phyloP scores from a whole-genome alignment of 306 rosid species.

The Canavalia ensiformis region DNA sequence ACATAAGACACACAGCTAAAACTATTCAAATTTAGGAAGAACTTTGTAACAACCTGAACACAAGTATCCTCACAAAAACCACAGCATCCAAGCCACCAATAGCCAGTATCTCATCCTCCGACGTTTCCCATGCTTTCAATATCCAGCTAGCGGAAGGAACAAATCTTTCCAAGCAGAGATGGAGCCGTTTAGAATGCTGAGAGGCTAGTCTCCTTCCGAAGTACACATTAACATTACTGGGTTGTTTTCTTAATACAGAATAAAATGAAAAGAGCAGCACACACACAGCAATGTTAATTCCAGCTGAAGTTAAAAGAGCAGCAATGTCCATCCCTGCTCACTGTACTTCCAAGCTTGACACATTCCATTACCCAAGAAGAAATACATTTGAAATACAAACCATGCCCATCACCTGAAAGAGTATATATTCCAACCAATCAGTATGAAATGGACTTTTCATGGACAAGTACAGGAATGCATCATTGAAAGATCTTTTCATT shows the following conservation, averaged over 20 bases:
- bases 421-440: slow-evolving; percentile 40
- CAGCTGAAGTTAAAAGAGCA: slow-evolving; percentile 95
- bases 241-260: slow-evolving; percentile 93
- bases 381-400: slow-evolving; percentile 45
- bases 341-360: slow-evolving; percentile 50
- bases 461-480: slow-evolving; percentile 40
- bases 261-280: slow-evolving; percentile 73
- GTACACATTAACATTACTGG: slow-evolving; percentile 79
- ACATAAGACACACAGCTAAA: slow-evolving; percentile 14
- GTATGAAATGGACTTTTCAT: slow-evolving; percentile 41
- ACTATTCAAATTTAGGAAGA: slow-evolving; percentile 40
- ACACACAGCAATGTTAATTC: slow-evolving; percentile 82
- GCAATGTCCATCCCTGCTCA: slow-evolving; percentile 72
- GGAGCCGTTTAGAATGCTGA: slow-evolving; percentile 45
- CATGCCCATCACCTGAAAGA: slow-evolving; percentile 53
- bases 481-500: neutral
- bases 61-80: slow-evolving; percentile 78
- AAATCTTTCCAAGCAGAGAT: slow-evolving; percentile 81
- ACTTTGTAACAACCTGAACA: slow-evolving; percentile 70
- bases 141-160: slow-evolving; percentile 97
- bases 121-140: slow-evolving; percentile 80
- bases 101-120: slow-evolving; percentile 79
- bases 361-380: slow-evolving; percentile 47
- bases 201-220: slow-evolving; percentile 77
- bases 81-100: slow-evolving; percentile 91